Evolutionary conservation across 2,329 filamentous ascomycete species (phyloP), one percentile per base, ranked within the genome.

Genomic region (Fusarium lyarnte): DNA sequence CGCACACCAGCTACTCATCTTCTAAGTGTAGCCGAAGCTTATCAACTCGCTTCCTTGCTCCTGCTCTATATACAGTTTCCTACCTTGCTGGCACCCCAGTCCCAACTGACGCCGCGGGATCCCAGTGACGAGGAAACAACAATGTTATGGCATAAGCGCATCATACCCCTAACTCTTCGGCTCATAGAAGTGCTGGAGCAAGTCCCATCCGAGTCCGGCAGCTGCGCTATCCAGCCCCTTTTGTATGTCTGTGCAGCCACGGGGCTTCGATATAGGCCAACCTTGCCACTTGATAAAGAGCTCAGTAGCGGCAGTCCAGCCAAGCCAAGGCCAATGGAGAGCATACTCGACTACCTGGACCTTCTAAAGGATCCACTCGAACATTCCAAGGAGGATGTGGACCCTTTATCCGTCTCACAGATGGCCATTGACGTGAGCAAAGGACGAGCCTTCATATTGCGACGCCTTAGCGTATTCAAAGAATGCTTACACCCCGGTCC

Each of bases 261-360:
- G 6, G 47, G 47, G 3, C 47, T 51, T 21, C 31, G 17, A 8
- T 3, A 51, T 6, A 35, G 4, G 2, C 12, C 47, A 8, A 0
- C 17, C 2, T 35, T 8, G 0, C 6, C 12, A 0, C 4, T 7
- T 25, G n/a, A 0, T 0, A 21, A 8, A 3, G 47, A 21, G 4
- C 9, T 12, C 31, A 13, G 47, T 16, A 3, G 6, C 1, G 1
- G n/a, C 5, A 31, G 21, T 9, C 8, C 8, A 2, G 2, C 31
- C 1, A 51, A 35, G 31, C 31, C 47, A 1, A 25, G 47, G 5
- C 47, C 47, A 0, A 51, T 51, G 47, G 47, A 51, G 8, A 51
- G 29, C 9, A 51, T 51, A 2, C 17, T 51, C 4, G 47, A 51
- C 47, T 51, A 51, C 6, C 29, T 51, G 2, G 47, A 51, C 2